Conservation (phyloP, 306 rosid species). For the Vachellia pachyceras region DNA sequence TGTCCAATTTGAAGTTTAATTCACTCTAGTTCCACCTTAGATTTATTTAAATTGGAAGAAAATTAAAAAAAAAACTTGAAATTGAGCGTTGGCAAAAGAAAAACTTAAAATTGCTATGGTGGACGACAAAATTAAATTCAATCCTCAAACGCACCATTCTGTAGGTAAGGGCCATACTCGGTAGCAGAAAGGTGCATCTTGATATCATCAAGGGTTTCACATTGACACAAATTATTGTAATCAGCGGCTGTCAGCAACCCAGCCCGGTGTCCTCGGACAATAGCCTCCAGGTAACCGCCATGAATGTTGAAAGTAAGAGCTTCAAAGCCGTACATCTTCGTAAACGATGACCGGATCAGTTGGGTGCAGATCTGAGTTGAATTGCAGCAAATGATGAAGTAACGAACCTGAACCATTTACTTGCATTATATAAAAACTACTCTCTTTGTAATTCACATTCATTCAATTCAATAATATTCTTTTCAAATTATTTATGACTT, state of each 20-base stretch:
- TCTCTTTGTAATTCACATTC: too few relatives aligned
- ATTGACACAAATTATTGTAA: conserved; percentile 95
- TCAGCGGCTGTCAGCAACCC: conserved; percentile 88
- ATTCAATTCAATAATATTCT: too few relatives aligned
- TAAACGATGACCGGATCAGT: conserved; percentile 9
- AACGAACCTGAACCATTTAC: too few relatives aligned
- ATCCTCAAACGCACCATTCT: conserved; percentile 71
- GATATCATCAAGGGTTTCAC: conserved; percentile 96
- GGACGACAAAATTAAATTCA: not conserved
- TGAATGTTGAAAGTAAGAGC: conserved; percentile 92
- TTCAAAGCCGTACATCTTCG: conserved; percentile 91
- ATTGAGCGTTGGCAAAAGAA: too few relatives aligned
- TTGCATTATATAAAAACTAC: too few relatives aligned
- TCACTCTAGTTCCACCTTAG: not conserved
- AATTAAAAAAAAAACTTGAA: not conserved
- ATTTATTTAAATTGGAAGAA: not conserved
- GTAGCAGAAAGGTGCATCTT: conserved; percentile 99
- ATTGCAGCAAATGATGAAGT: not conserved
- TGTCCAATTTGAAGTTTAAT: not conserved
- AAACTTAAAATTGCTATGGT: not conserved
- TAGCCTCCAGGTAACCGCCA: conserved; percentile 96
- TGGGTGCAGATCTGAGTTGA: not conserved
- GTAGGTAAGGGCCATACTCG: conserved; percentile 95
- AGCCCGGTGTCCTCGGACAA: conserved; percentile 91
- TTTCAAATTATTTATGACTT: too few relatives aligned